Evolutionary conservation across 1,284 basidiomycete species (phyloP), one percentile per base, ranked within the genome.

Genomic region (Rhodotorula sp.): DNA sequence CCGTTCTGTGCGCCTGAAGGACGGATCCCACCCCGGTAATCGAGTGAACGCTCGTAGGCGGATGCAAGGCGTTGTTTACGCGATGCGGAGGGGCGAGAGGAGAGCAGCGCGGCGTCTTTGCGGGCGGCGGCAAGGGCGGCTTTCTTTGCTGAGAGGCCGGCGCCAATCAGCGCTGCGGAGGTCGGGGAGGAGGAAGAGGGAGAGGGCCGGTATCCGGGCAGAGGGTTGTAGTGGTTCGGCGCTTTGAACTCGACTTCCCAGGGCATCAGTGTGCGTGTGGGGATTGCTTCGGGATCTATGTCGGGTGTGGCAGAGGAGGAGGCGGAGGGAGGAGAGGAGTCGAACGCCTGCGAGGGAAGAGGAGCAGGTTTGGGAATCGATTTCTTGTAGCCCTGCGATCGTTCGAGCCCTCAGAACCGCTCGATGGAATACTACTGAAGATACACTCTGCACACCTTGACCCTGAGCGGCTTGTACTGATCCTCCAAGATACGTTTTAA

Each of bases 401-500:
- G 49, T 27, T 11, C 2, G 7, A 52, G 24, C 4, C 10, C 17
- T 4, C 2, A 48, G n/a, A 36, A 9, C n/a, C 24, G 34, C 4
- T 9, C 48, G 10, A 11, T 30, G 4, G 20, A 7, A 24, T 36
- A 4, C 8, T 29, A 20, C 5, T 6, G n/a, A 22, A 10, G 19
- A 13, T 17, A 36, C 36, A 2, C 39, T 3, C 39, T 10, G 24
- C 64, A 11, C n/a, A 72, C 73, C 73, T 74, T 74, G 29, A 72
- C 48, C 2, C 66, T 24, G 0, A 74, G 34, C 27, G 73, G 71
- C 46, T 74, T 72, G 68, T 74, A 74, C 58, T 54, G 52, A 49
- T 74, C 73, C 27, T 68, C 57, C 32, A 74, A 30, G 30, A 74
- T 74, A 1, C 73, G 59, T 19, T 54, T 59, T 10, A 74, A 32